Conservation (phyloP, 2,329 filamentous ascomycete genomes). For the Hymenotorrendiella dingleyae region DNA sequence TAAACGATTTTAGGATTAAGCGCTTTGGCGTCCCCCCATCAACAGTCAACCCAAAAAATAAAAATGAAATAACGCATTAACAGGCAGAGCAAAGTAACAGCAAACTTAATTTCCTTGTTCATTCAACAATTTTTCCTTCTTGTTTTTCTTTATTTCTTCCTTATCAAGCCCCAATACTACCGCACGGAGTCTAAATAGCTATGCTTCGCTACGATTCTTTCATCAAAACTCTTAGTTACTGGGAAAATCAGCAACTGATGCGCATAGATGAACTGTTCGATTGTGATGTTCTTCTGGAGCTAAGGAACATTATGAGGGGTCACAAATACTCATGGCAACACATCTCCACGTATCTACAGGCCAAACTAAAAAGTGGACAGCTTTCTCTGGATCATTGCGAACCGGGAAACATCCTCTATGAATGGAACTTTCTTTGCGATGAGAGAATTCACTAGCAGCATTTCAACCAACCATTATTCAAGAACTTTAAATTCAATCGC, state of each 20-base stretch:
- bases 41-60: too few species aligned
- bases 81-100: too few species aligned
- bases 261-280: slow-evolving; percentile 8
- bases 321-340: slow-evolving; percentile 10
- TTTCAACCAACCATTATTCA: slow-evolving; percentile 5
- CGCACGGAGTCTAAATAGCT: too few species aligned
- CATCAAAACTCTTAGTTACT: too few species aligned
- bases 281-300: slow-evolving; percentile 5
- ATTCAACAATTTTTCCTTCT: too few species aligned
- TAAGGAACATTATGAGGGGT: slow-evolving; percentile 6
- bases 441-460: slow-evolving; percentile 8
- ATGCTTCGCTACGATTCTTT: too few species aligned
- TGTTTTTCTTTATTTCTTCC: too few species aligned
- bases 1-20: too few species aligned
- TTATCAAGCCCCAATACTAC: too few species aligned
- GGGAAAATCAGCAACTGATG: slow-evolving; percentile 5
- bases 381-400: slow-evolving; percentile 11
- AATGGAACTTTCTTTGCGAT: slow-evolving; percentile 14
- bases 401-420: slow-evolving; percentile 10
- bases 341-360: slow-evolving; percentile 3
- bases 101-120: too few species aligned
- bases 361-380: background rate
- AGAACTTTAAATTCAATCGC: slow-evolving; percentile 10
- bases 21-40: too few species aligned
- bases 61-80: too few species aligned